These are phyloP conservation scores for Phytopythium oedochilum DNA, from an alignment of 352 stramenopile genomes.

Conservation along the genomic window DNA sequence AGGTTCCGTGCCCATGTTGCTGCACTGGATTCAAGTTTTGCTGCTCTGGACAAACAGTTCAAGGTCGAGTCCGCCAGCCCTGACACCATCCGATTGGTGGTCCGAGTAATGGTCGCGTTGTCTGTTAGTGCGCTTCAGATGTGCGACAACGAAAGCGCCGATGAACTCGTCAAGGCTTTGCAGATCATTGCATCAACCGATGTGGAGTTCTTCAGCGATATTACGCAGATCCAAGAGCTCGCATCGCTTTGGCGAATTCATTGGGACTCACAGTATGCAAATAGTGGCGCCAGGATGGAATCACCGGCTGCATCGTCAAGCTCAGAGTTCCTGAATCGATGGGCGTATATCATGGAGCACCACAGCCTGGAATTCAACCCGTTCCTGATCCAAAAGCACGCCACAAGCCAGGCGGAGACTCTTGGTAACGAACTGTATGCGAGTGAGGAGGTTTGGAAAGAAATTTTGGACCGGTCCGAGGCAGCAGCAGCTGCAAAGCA, in stretches of 20 bases:
- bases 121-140: constrained; percentile 38
- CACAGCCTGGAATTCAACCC: constrained; percentile 63
- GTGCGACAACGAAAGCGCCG: constrained; percentile 11
- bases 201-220: constrained; percentile 50
- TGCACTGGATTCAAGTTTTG: constrained; percentile 48
- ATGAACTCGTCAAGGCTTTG: constrained; percentile 56
- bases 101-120: constrained; percentile 50
- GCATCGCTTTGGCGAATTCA: constrained; percentile 57
- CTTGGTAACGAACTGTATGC: constrained; percentile 43
- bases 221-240: constrained; percentile 54
- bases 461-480: constrained; percentile 37
- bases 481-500: constrained; percentile 18
- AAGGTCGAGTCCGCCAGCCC: constrained; percentile 18
- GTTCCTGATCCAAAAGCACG: constrained; percentile 55
- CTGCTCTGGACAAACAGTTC: constrained; percentile 24
- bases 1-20: constrained; percentile 25
- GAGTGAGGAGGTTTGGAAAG: constrained; percentile 52
- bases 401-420: constrained; percentile 37
- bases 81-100: constrained; percentile 16
- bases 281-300: not conserved
- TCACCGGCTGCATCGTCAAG: not conserved
- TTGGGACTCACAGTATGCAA: constrained; percentile 29
- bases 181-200: constrained; percentile 81
- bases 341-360: constrained; percentile 32
- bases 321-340: constrained; percentile 16